Base-by-base conservation (phyloP, 2,329 filamentous ascomycete species). In the Aspergillus sp. region DNA sequence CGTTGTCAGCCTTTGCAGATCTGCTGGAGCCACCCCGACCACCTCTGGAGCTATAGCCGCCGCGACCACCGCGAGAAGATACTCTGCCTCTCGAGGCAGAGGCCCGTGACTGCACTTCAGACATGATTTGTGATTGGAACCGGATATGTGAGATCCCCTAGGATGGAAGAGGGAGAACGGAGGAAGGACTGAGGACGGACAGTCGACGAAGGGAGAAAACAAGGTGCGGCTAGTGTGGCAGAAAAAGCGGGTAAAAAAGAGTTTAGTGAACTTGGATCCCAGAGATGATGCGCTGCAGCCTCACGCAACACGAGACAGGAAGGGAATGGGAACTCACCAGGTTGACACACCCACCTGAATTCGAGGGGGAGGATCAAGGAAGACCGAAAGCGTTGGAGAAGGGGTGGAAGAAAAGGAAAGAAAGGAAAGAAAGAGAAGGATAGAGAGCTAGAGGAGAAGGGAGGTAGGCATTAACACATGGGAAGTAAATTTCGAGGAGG, bases 101-200 rank as follows among this genome's bases (percentile, higher is more conserved):
- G 73, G 88, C 83, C 82, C 92, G 85, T 77, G 88, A 83, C 82
- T 91, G 88, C 79, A 89, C 84, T 84, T 97, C 93, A 83, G 94
- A 95, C 94, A 97, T 97, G 79, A 73, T 72, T 74, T 76, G 54
- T 55, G 68, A 72, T 59, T 53, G 70, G 67, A 59, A 59, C 57
- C 26, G 26, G 26, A 30, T 9, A 30, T 30, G 59, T 54, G 58
- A 53, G 46, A 47, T 52, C 59, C 59, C 61, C 59, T 55, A 60
- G 59, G 58, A 61, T 58, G 65, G 59, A 60, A 58, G 56, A 57
- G 61, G 57, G 60, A 52, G 62, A 56, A 56, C 65, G 53, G 57
- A 59, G 51, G 60, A 62, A 60, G 56, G 50, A 40, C 57, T 58
- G 56, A 60, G 55, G 35, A 38, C 60, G 57, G 55, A 58, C 57